These are phyloP conservation scores for Venturia carpophila DNA, from an alignment of 2,329 filamentous ascomycete species.

Conservation along the genomic window DNA sequence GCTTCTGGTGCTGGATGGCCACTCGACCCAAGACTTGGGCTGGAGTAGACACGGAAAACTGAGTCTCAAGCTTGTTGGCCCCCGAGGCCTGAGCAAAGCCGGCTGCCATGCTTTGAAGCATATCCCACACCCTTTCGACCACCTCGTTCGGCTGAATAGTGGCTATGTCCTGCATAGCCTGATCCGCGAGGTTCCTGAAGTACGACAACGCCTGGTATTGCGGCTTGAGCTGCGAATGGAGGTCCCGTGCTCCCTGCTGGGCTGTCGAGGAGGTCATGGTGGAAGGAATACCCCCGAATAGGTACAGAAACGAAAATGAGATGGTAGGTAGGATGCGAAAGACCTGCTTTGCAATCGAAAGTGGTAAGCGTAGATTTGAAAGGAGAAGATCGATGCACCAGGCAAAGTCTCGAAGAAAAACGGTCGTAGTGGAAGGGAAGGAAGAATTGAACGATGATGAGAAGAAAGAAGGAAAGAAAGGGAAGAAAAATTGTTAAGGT, in stretches of 20 bases:
- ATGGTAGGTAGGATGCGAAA: background rate
- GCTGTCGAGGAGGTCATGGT: too few relatives aligned
- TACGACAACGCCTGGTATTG: background rate
- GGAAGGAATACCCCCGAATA: background rate
- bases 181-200: background rate
- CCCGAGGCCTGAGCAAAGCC: background rate
- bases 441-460: background rate
- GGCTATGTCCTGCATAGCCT: background rate
- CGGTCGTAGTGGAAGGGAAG: background rate
- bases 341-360: background rate
- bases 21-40: too few relatives aligned
- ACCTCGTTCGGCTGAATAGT: background rate
- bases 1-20: background rate
- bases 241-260: too few relatives aligned
- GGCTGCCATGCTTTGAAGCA: background rate
- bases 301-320: background rate
- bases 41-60: background rate
- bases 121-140: background rate
- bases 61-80: background rate
- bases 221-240: background rate
- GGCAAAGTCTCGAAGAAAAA: background rate
- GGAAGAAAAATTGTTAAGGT: background rate
- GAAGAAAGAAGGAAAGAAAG: background rate
- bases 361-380: too few relatives aligned
- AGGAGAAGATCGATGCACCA: background rate